Base-by-base conservation (phyloP, 257 asterid genomes). In the Haberlea rhodopensis region DNA sequence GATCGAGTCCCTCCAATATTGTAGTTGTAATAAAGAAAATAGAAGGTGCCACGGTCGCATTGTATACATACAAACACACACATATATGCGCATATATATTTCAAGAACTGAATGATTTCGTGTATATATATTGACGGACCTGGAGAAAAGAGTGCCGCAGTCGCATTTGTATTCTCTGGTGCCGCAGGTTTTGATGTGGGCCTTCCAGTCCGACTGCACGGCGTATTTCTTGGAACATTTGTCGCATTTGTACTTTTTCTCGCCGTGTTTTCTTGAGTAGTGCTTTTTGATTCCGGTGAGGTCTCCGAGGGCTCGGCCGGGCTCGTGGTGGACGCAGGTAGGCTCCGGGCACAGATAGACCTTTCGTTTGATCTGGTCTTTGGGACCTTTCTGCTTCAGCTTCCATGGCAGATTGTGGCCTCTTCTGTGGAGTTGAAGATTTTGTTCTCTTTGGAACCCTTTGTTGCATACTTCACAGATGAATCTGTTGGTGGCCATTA, bases 331-430 rank as follows among this genome's bases (percentile, higher is more conserved):
- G 0, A 82, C 87, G 66, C 96, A 89, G 8, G 76, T 79, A 23
- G 90, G 86, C 69, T 89, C 96, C 0, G 96, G 96, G 75, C 96
- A 89, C 0, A 89, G 81, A 53, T 86, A 89, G 0, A 89, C 96
- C 75, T 86, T 89, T 4, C 87, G 43, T 28, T 25, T 75, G 13
- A 83, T 88, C 63, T 81, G 56, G 25, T 67, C 96, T 26, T 84
- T 84, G 2, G 72, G 81, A 6, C 79, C 82, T 57, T 84, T 88
- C 76, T 84, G 87, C 78, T 74, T 70, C 8, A 88, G 81, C 54
- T 88, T 88, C 96, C 96, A 88, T 0, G 96, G 96, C 49, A 88
- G 69, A 21, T 88, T 88, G 75, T 88, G 96, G 10, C 96, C 96
- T 57, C 96, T 74, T 63, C 96, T 58, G 76, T 88, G 96, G 0